Evolutionary conservation across 495 filamentous ascomycete species (phyloP), one percentile per base, ranked within the genome.

Genomic region (Penicillium canariense): DNA sequence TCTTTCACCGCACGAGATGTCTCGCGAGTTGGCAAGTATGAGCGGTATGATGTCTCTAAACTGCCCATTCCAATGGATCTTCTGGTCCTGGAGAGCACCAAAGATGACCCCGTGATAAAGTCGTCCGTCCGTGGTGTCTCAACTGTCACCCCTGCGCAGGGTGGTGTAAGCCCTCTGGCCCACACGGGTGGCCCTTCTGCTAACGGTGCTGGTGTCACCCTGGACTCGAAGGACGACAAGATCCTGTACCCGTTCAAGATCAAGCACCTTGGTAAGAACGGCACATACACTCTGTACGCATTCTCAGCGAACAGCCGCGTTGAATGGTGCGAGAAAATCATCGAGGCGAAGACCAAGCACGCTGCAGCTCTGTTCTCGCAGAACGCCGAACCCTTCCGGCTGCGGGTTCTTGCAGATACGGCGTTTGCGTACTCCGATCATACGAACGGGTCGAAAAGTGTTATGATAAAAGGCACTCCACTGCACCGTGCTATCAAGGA

Each of bases 31-130:
- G 77, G 81, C 50, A 91, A 88, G 61, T 86, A 87, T 45, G 93
- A 93, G 72, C 86, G 84, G 60, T 99, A 92, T 54, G 94, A 99
- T 70, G 92, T 99, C 10, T 97, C 92, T 2, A 94, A 95, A 71
- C 75, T 94, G 70, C 94, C 94, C 20, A 96, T 99, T 60, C 95
- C 95, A 1, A 99, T 97, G 92, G 90, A 96, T 62, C 78, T 99
- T 28, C 75, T 99, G 23, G 89, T 93, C 18, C 75, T 99, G 5
- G 94, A 99, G 68, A 94, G 87, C 62, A 84, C 87, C 35, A 87
- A 91, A 53, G 94, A 99, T 54, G 91, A 96, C 51, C 87, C 95
- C 0, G 90, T 97, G 1, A 75, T 89, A 48, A 94, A 93, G 66
- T 89, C 89, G 9, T 74, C 81, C 2, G 77, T 88, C 25, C 88